Evolutionary conservation across 2,329 filamentous ascomycete species (phyloP).

Genomic region (Xylariaceae sp.): DNA sequence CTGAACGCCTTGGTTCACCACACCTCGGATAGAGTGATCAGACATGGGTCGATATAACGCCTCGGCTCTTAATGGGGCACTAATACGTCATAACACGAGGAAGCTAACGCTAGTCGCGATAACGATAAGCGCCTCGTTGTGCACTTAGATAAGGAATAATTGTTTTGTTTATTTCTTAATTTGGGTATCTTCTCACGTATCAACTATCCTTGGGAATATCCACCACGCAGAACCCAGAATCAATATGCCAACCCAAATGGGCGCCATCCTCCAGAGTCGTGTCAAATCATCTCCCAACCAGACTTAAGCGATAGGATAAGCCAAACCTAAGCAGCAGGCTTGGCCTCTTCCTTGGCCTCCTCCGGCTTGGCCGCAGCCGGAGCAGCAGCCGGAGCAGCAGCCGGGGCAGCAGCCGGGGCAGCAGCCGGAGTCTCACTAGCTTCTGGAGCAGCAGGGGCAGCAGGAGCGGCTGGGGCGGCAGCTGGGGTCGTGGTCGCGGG

Average conservation of each 20-base stretch:
- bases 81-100: neutral
- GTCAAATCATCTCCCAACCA: neutral
- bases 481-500: constrained; percentile 17
- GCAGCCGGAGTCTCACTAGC: too few species aligned
- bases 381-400: constrained; percentile 19
- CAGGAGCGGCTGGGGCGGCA: constrained; percentile 19
- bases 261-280: too few species aligned
- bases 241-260: neutral
- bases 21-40: too few species aligned
- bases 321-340: constrained; percentile 14
- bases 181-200: constrained; percentile 25
- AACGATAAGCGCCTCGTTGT: neutral
- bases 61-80: too few species aligned
- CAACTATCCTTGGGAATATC: constrained; percentile 19
- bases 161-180: constrained; percentile 14
- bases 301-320: neutral
- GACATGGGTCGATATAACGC: too few species aligned
- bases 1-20: too few species aligned
- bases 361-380: constrained; percentile 9
- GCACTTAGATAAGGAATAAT: constrained; percentile 5
- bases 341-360: constrained; percentile 14
- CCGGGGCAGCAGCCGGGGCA: constrained; percentile 16
- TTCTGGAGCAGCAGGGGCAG: constrained; percentile 5
- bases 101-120: neutral
- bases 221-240: constrained; percentile 4